Conservation (phyloP, 495 filamentous ascomycete genomes). For the Astrothelium macrocarpum region DNA sequence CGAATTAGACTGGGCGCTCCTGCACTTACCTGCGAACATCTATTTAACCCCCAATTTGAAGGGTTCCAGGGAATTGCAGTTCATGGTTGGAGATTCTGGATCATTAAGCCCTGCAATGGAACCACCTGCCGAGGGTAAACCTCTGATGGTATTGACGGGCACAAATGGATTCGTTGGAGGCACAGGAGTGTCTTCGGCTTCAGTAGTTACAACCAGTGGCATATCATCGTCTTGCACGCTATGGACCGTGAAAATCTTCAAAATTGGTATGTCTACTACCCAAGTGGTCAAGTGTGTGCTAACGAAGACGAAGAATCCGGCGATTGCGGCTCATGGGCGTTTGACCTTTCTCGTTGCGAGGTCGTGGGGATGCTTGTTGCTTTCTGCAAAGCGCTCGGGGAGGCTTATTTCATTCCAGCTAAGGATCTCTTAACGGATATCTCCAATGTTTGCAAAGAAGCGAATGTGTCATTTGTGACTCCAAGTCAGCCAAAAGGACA, state of each 20-base stretch:
- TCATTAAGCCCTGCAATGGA: background rate
- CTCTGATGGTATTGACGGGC: constrained; percentile 2
- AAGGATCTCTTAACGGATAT: constrained; percentile 1
- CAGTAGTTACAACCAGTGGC: background rate
- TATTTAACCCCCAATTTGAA: background rate
- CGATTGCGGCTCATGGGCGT: constrained; percentile 1
- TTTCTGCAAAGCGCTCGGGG: background rate
- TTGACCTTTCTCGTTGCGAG: constrained; percentile 1
- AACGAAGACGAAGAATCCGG: background rate
- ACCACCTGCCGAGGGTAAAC: background rate
- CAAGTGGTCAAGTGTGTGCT: background rate
- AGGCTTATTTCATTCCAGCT: constrained; percentile 1
- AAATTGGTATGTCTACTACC: background rate
- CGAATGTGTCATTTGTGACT: background rate
- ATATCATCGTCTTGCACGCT: background rate
- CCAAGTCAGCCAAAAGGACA: background rate
- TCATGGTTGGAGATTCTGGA: background rate
- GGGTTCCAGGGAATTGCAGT: background rate
- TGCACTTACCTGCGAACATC: background rate
- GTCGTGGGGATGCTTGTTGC: background rate
- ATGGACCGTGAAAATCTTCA: background rate
- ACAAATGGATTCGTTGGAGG: background rate
- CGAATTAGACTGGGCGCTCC: constrained; percentile 3
- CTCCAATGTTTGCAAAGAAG: background rate
- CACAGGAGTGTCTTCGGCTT: background rate